phyloP scores from a whole-genome alignment of 345 rosid species.

The Syzygium grande region DNA sequence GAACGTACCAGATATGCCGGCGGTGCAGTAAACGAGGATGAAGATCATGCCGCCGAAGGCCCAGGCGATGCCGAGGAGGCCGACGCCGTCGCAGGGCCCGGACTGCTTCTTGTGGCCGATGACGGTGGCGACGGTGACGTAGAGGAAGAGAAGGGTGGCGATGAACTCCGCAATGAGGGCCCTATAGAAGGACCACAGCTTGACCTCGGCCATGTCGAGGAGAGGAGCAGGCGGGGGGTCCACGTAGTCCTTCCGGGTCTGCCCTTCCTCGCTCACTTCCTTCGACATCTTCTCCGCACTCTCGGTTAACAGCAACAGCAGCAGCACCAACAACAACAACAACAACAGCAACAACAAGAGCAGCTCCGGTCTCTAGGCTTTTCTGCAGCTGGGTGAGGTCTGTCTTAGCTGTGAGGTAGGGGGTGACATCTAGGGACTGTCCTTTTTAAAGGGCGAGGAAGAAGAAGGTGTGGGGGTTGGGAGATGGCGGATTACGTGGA shows the following conservation, averaged over 20 bases:
- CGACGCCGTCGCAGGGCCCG: conserved; percentile 70
- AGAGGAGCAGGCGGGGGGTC: conserved; percentile 98
- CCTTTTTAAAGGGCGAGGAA: neutral
- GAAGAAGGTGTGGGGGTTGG: neutral
- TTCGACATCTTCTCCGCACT: conserved; percentile 44
- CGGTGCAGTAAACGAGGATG: conserved; percentile 68
- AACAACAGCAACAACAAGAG: neutral
- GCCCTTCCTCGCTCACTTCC: conserved; percentile 80
- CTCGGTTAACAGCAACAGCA: neutral
- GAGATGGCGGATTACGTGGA: conserved; percentile 8
- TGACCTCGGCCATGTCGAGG: conserved; percentile 53
- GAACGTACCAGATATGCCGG: conserved; percentile 67
- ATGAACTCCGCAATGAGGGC: conserved; percentile 93
- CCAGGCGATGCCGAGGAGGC: conserved; percentile 90
- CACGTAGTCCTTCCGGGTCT: conserved; percentile 60
- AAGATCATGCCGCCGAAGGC: conserved; percentile 90
- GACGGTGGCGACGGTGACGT: conserved; percentile 71
- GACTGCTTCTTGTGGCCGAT: conserved; percentile 64
- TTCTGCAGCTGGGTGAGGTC: neutral
- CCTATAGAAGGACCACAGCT: conserved; percentile 85
- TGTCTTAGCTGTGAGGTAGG: neutral
- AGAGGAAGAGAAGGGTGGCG: conserved; percentile 92
- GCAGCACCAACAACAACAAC: neutral
- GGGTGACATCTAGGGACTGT: neutral
- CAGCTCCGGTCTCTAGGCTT: neutral